Evolutionary conservation across 2,329 filamentous ascomycete genomes (phyloP).

Genomic region (Pseudocercospora musae): DNA sequence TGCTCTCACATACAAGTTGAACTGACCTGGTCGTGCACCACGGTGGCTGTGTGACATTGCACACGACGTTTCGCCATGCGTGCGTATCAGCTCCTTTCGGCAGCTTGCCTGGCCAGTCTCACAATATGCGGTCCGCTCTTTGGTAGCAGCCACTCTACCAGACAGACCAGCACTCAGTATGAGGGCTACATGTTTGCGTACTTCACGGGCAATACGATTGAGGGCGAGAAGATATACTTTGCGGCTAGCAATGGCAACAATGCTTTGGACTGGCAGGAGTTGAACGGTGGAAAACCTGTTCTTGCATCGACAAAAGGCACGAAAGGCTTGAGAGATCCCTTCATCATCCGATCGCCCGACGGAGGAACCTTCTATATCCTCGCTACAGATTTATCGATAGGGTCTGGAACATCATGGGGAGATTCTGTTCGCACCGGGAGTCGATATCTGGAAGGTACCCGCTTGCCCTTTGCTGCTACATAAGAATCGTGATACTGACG

Average conservation of each 20-base stretch:
- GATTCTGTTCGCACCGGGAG: slow-evolving; percentile 49
- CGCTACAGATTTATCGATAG: slow-evolving; percentile 54
- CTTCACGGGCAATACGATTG: slow-evolving; percentile 46
- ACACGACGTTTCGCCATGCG: slow-evolving; percentile 8
- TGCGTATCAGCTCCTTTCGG: slow-evolving; percentile 6
- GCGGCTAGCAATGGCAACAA: slow-evolving; percentile 53
- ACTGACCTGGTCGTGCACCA: neutral
- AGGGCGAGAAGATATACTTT: slow-evolving; percentile 54
- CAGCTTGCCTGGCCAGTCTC: slow-evolving; percentile 6
- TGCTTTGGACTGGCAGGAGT: slow-evolving; percentile 50
- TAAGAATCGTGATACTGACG: neutral
- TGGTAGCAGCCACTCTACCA: neutral
- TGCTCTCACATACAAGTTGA: neutral
- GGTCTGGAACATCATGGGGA: slow-evolving; percentile 53
- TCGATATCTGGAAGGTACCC: slow-evolving; percentile 40
- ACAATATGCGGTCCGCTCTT: slow-evolving; percentile 1
- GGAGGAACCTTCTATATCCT: slow-evolving; percentile 53
- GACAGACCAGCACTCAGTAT: slow-evolving; percentile 10
- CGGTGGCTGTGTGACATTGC: neutral
- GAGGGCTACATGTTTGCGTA: slow-evolving; percentile 52
- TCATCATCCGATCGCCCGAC: slow-evolving; percentile 51
- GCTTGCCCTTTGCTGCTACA: neutral
- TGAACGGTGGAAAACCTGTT: slow-evolving; percentile 49
- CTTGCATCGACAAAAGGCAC: slow-evolving; percentile 49
- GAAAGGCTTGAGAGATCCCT: slow-evolving; percentile 52